Conservation (phyloP, 2,329 filamentous ascomycete genomes). For the Fusarium globosum region DNA sequence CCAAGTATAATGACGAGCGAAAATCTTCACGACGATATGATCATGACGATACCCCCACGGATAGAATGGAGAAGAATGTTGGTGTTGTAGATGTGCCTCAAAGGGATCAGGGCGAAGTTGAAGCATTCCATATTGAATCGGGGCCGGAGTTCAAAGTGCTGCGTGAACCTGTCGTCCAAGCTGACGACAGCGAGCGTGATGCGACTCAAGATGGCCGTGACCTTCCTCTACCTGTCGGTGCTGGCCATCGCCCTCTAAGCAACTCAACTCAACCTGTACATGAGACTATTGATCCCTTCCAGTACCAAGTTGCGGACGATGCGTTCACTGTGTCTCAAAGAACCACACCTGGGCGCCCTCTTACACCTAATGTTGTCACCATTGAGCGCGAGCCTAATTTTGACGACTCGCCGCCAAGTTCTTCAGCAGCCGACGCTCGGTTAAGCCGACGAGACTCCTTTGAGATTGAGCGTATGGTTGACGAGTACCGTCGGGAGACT, state of each 20-base stretch:
- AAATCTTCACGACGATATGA: conserved; percentile 50
- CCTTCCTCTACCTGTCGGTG: conserved; percentile 43
- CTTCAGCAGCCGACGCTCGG: conserved; percentile 48
- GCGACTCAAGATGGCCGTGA: conserved; percentile 45
- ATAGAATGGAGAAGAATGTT: conserved; percentile 42
- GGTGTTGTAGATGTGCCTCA: conserved; percentile 43
- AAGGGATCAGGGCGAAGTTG: conserved; percentile 40
- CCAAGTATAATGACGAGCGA: conserved; percentile 47
- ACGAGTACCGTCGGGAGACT: conserved; percentile 45
- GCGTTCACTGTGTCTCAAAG: conserved; percentile 60
- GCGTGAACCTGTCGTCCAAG: conserved; percentile 35
- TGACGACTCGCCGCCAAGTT: conserved; percentile 50
- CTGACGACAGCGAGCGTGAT: conserved; percentile 40
- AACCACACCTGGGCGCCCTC: conserved; percentile 54
- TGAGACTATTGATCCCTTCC: conserved; percentile 65
- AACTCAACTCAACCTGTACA: conserved; percentile 40
- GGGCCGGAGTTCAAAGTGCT: conserved; percentile 46
- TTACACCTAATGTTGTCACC: conserved; percentile 64
- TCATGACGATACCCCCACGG: conserved; percentile 44
- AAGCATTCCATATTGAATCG: conserved; percentile 46
- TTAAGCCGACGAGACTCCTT: conserved; percentile 63
- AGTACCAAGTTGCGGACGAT: conserved; percentile 66
- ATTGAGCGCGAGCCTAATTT: conserved; percentile 66
- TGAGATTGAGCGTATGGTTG: conserved; percentile 54
- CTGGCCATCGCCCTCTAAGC: conserved; percentile 43